A percentile compares a stretch with the other conserved stretches of the same genome.
These are phyloP conservation scores for Microcyclosporella mali DNA, from an alignment of 2,329 filamentous ascomycete species.

Conservation along the genomic window DNA sequence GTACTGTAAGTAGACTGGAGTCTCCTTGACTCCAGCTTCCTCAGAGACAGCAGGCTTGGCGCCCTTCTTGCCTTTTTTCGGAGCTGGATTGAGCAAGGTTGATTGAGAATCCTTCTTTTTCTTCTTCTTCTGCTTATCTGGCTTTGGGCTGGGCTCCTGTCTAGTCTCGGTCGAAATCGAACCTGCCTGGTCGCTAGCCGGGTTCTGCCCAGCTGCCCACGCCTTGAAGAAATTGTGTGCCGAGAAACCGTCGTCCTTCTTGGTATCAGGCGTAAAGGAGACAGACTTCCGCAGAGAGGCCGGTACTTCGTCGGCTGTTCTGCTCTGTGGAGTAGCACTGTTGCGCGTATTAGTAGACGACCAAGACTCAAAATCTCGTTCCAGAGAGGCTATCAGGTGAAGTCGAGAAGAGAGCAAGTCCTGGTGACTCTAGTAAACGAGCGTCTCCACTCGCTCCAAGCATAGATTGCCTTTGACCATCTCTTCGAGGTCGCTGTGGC, in stretches of 20 bases:
- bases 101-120: conserved; percentile 26
- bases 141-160: conserved; percentile 6
- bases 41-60: conserved; percentile 5
- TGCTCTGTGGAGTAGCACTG: too few relatives aligned
- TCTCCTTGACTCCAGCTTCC: conserved; percentile 2
- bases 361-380: too few relatives aligned
- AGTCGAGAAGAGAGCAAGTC: too few relatives aligned
- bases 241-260: conserved; percentile 51
- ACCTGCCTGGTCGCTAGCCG: too few relatives aligned
- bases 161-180: conserved; percentile 23
- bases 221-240: conserved; percentile 47
- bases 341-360: too few relatives aligned
- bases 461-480: too few relatives aligned
- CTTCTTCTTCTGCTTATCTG: conserved; percentile 30
- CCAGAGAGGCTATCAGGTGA: too few relatives aligned
- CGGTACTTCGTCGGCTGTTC: not conserved
- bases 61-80: conserved; percentile 11
- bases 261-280: conserved; percentile 59
- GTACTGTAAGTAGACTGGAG: conserved; percentile 64
- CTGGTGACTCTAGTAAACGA: too few relatives aligned
- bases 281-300: conserved; percentile 49
- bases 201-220: conserved; percentile 34
- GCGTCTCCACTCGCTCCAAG: too few relatives aligned
- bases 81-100: conserved; percentile 5
- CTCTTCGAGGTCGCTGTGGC: too few relatives aligned